phyloP scores from a whole-genome alignment of 495 filamentous ascomycete species.

The Stereocaulon alpinum region DNA sequence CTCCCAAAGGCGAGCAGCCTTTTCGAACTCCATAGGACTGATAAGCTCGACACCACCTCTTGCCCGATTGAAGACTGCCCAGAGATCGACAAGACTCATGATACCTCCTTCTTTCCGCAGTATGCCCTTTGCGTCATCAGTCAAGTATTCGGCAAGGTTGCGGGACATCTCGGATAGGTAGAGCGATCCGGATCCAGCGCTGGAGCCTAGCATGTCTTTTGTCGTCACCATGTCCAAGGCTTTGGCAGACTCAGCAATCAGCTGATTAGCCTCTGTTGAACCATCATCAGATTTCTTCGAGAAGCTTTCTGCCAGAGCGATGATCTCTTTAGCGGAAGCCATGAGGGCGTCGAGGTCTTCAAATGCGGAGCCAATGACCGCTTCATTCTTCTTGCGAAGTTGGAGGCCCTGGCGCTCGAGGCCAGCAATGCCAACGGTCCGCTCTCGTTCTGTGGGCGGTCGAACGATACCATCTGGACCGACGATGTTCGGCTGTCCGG shows the following conservation, averaged over 20 bases:
- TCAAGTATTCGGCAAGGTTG: constrained; percentile 5
- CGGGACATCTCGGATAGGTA: constrained; percentile 68
- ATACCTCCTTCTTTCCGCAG: constrained; percentile 81
- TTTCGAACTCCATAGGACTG: constrained; percentile 84
- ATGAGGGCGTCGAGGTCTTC: constrained; percentile 95
- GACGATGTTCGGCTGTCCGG: constrained; percentile 10
- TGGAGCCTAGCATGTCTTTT: constrained; percentile 67
- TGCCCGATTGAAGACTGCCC: constrained; percentile 95
- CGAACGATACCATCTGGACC: constrained; percentile 11
- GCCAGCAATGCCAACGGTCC: constrained; percentile 81
- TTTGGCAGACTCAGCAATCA: constrained; percentile 73
- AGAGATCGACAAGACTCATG: constrained; percentile 88
- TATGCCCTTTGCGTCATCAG: constrained; percentile 29
- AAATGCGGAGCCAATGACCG: constrained; percentile 88
- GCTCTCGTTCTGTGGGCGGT: constrained; percentile 35
- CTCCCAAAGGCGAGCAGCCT: constrained; percentile 80
- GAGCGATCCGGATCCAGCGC: constrained; percentile 45
- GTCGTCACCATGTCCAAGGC: constrained; percentile 84
- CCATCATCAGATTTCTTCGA: constrained; percentile 52
- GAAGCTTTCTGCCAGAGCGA: constrained; percentile 85
- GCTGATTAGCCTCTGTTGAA: constrained; percentile 54
- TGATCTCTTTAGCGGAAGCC: constrained; percentile 91
- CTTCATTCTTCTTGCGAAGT: constrained; percentile 78
- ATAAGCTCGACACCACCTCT: constrained; percentile 90
- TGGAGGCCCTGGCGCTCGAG: constrained; percentile 76